These are phyloP conservation scores for Lactarius psammicola DNA, from an alignment of 768 basidiomycete species.

Conservation along the genomic window DNA sequence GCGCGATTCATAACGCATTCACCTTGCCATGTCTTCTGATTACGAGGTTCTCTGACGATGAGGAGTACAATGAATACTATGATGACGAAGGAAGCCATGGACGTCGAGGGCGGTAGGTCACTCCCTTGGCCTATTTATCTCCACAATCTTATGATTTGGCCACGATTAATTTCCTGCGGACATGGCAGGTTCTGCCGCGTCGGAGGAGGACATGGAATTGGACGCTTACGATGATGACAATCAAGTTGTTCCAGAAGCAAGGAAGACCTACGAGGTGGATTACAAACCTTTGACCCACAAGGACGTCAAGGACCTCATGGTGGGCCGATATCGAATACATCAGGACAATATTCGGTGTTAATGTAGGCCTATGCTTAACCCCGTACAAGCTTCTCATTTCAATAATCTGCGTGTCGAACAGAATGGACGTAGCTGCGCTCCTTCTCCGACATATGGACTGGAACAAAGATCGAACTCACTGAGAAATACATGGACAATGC, in stretches of 20 bases:
- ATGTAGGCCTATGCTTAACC: slow-evolving; percentile 53
- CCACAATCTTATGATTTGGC: slow-evolving; percentile 23
- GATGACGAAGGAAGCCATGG: slow-evolving; percentile 68
- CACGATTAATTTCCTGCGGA: slow-evolving; percentile 28
- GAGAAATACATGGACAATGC: slow-evolving; percentile 98
- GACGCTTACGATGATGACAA: slow-evolving; percentile 65
- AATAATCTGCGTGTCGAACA: slow-evolving; percentile 34
- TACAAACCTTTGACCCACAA: slow-evolving; percentile 70
- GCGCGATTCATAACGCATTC: slow-evolving; percentile 12
- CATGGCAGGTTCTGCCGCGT: slow-evolving; percentile 41
- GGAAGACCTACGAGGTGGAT: slow-evolving; percentile 80
- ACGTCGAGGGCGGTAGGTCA: slow-evolving; percentile 55
- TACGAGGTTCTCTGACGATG: slow-evolving; percentile 71
- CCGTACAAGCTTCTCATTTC: neutral
- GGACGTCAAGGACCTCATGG: slow-evolving; percentile 77
- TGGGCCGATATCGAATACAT: slow-evolving; percentile 81
- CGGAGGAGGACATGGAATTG: slow-evolving; percentile 68
- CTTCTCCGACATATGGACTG: slow-evolving; percentile 83
- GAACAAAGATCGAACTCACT: slow-evolving; percentile 95
- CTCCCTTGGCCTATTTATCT: slow-evolving; percentile 27
- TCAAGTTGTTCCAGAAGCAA: slow-evolving; percentile 52
- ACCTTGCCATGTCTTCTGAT: slow-evolving; percentile 54
- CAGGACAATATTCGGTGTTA: slow-evolving; percentile 81
- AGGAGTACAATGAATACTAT: slow-evolving; percentile 56
- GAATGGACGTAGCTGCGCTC: slow-evolving; percentile 67